Conservation (phyloP, 1,139 yeast species). For the Nakaseomyces bracarensis region DNA sequence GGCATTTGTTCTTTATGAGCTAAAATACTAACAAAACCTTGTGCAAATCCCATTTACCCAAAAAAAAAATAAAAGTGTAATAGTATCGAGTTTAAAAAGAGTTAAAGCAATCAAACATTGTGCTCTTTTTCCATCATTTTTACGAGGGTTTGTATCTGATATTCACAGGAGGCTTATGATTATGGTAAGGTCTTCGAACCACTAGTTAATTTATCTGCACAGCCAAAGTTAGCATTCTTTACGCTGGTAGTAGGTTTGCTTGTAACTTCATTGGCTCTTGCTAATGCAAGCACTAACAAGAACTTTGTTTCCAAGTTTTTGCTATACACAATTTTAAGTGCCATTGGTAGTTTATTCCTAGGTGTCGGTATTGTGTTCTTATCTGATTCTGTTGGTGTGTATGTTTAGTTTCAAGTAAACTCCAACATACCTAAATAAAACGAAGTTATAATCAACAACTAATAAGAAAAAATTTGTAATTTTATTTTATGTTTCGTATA, state of each 20-base stretch:
- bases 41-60: too few relatives aligned
- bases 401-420: conserved; percentile 15
- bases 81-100: too few relatives aligned
- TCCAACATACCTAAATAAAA: background rate
- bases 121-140: too few relatives aligned
- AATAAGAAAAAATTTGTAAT: too few relatives aligned
- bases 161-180: conserved; percentile 21
- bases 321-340: conserved; percentile 16
- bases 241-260: conserved; percentile 19
- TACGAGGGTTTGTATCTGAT: too few relatives aligned
- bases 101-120: too few relatives aligned
- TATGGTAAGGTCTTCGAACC: conserved; percentile 14
- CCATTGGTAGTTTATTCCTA: conserved; percentile 22
- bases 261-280: conserved; percentile 18
- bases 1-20: too few relatives aligned
- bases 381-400: conserved; percentile 30
- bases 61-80: too few relatives aligned
- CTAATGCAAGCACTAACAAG: conserved; percentile 16
- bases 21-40: too few relatives aligned
- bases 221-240: conserved; percentile 22
- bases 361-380: conserved; percentile 26
- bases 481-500: too few relatives aligned
- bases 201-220: conserved; percentile 19
- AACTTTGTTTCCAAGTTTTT: conserved; percentile 16
- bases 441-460: background rate